Evolutionary conservation across 441 rosid genomes (phyloP).

Genomic region (Populus hybrid): DNA sequence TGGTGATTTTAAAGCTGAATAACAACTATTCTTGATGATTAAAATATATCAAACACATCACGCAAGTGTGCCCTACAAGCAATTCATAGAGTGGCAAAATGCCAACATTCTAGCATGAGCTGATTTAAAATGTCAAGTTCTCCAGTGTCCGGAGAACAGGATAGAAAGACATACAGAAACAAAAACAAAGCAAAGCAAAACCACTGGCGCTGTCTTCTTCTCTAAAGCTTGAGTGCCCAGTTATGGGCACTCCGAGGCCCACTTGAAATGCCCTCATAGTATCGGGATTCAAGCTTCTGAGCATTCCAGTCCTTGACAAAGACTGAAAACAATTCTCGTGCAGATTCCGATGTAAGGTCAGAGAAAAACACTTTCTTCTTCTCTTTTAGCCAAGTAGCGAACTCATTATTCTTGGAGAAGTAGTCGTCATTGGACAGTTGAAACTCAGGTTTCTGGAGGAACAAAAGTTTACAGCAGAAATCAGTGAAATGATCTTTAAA

Average conservation of each 20-base stretch:
- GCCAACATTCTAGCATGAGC: neutral
- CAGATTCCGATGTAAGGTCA: conserved; percentile 76
- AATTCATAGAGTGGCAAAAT: neutral
- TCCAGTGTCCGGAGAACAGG: neutral
- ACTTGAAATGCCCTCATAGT: conserved; percentile 74
- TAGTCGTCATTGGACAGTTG: conserved; percentile 73
- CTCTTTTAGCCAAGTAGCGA: conserved; percentile 87
- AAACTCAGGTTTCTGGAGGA: conserved; percentile 51
- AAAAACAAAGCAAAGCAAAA: neutral
- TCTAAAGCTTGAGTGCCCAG: conserved; percentile 61
- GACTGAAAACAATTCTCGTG: conserved; percentile 56
- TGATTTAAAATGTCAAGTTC: neutral
- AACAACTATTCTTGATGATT: neutral
- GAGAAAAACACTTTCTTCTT: conserved; percentile 68
- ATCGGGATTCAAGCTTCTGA: conserved; percentile 60
- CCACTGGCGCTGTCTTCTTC: neutral
- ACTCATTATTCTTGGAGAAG: conserved; percentile 85
- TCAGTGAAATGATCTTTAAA: neutral
- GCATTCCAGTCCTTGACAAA: conserved; percentile 78
- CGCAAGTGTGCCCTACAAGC: neutral
- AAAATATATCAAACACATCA: neutral
- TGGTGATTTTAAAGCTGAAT: neutral
- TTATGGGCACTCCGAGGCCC: conserved; percentile 82
- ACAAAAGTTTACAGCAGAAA: neutral
- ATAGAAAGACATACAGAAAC: neutral